Conservation (phyloP, 208 protist genomes). For the Plasmodiophora brassicae region DNA sequence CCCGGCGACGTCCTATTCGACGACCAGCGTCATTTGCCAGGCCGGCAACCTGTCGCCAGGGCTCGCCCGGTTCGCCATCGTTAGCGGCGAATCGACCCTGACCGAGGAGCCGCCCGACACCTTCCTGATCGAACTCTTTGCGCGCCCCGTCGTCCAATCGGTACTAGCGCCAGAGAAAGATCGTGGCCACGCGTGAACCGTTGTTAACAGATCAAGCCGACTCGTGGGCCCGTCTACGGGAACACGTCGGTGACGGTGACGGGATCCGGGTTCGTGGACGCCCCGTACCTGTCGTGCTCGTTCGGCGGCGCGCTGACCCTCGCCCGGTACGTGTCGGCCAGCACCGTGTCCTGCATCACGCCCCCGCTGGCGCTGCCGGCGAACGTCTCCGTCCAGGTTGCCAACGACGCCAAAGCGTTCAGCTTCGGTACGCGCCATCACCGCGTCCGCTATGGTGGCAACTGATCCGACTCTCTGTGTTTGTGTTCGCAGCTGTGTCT, state of each 20-base stretch:
- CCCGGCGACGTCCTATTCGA: not conserved
- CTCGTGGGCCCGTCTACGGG: not conserved
- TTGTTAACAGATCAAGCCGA: not conserved
- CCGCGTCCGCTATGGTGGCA: too few relatives aligned
- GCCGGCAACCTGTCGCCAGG: not conserved
- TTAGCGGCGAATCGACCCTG: not conserved
- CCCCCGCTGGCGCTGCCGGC: not conserved
- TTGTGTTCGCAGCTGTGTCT: too few relatives aligned
- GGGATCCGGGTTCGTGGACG: not conserved
- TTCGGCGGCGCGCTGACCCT: not conserved
- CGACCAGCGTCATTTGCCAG: not conserved
- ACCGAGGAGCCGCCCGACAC: not conserved
- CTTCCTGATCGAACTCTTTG: not conserved
- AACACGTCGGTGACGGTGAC: not conserved
- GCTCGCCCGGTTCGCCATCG: not conserved
- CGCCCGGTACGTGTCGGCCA: not conserved
- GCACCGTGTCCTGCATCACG: not conserved
- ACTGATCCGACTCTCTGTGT: too few relatives aligned
- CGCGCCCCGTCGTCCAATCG: not conserved
- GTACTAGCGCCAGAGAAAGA: too few relatives aligned
- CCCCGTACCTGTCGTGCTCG: not conserved
- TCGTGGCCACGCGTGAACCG: too few relatives aligned
- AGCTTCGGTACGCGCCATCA: slow-evolving; percentile 8
- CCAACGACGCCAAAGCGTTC: not conserved
- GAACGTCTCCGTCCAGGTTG: not conserved